Evolutionary conservation across 2,329 filamentous ascomycete genomes (phyloP).

Genomic region (Aspergillus caelatus): DNA sequence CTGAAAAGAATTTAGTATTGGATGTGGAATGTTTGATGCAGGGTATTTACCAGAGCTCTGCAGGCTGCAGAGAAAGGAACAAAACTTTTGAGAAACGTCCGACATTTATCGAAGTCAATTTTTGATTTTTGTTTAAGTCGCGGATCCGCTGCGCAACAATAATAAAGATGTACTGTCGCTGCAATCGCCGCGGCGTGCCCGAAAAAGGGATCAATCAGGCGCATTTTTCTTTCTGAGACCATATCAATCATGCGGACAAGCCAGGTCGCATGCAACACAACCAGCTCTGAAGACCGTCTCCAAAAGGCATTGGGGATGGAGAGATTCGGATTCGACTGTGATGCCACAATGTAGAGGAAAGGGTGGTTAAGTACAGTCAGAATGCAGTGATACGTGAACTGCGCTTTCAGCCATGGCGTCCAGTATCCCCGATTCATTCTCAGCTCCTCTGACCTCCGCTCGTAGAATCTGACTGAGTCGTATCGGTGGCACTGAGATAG

Average conservation of each 20-base stretch:
- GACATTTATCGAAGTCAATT: conserved; percentile 55
- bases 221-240: conserved; percentile 55
- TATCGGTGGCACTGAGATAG: conserved; percentile 56
- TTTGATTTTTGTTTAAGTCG: conserved; percentile 56
- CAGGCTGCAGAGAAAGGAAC: conserved; percentile 53
- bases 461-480: conserved; percentile 56
- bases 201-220: conserved; percentile 56
- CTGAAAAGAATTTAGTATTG: conserved; percentile 31
- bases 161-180: conserved; percentile 58
- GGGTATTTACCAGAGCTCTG: conserved; percentile 45
- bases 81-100: conserved; percentile 54
- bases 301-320: conserved; percentile 59
- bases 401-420: conserved; percentile 56
- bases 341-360: conserved; percentile 57
- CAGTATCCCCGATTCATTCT: conserved; percentile 52
- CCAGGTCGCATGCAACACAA: conserved; percentile 57
- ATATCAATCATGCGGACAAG: conserved; percentile 59
- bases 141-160: conserved; percentile 54
- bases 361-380: conserved; percentile 57
- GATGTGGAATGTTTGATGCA: background rate
- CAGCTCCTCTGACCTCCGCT: conserved; percentile 52
- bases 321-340: conserved; percentile 55
- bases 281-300: conserved; percentile 55
- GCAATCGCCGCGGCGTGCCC: conserved; percentile 56
- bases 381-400: conserved; percentile 58